Conservation (phyloP, 2,329 filamentous ascomycete genomes). For the Didymella glomerata region DNA sequence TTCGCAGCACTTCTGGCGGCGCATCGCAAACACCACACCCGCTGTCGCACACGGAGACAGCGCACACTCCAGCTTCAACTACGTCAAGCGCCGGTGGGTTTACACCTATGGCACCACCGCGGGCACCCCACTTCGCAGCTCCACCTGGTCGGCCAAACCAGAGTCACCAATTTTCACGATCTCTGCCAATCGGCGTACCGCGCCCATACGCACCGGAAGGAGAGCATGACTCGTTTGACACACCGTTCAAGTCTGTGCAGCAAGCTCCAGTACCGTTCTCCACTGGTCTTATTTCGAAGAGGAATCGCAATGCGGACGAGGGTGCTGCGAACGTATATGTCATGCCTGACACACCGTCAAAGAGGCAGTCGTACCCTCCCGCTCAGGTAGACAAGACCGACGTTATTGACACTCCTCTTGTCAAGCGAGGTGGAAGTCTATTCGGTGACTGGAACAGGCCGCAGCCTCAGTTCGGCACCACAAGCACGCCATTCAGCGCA, state of each 20-base stretch:
- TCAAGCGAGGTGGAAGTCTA: constrained; percentile 58
- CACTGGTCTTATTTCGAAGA: constrained; percentile 87
- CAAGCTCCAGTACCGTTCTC: constrained; percentile 83
- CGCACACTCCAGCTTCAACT: constrained; percentile 86
- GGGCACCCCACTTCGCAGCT: constrained; percentile 42
- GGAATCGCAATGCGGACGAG: constrained; percentile 80
- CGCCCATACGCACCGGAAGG: constrained; percentile 60
- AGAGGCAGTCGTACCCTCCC: constrained; percentile 80
- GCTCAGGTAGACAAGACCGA: constrained; percentile 52
- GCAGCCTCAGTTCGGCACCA: constrained; percentile 76
- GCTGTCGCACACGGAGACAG: constrained; percentile 83
- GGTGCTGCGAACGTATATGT: constrained; percentile 60
- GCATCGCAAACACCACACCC: constrained; percentile 68
- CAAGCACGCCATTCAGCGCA: constrained; percentile 82
- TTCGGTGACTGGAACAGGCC: constrained; percentile 69
- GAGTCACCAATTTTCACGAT: constrained; percentile 70
- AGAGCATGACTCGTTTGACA: constrained; percentile 68
- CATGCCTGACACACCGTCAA: constrained; percentile 96
- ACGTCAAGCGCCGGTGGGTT: constrained; percentile 77
- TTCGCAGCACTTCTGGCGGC: constrained; percentile 34
- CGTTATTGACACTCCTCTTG: constrained; percentile 55
- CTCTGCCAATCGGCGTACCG: constrained; percentile 72
- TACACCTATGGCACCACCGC: constrained; percentile 51
- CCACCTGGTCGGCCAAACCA: constrained; percentile 30
- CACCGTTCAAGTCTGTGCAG: constrained; percentile 80